These are phyloP conservation scores for Grammothele lineata DNA, from an alignment of 768 basidiomycete genomes.

Conservation along the genomic window DNA sequence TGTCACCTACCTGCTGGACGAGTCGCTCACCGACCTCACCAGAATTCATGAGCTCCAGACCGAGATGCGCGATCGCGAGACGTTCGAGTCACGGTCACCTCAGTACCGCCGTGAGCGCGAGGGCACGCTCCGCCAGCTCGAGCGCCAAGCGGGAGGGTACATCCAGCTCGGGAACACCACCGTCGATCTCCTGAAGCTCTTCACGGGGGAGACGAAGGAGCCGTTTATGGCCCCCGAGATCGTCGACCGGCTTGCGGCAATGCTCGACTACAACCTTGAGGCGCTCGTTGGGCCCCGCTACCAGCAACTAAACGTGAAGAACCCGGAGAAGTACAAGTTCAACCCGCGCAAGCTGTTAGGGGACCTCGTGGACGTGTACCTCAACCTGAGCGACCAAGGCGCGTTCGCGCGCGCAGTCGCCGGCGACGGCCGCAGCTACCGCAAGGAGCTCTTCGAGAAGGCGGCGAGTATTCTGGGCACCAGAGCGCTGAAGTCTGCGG, in stretches of 20 bases:
- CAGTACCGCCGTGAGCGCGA: slow-evolving; percentile 85
- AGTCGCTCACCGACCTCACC: slow-evolving; percentile 82
- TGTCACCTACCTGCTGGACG: slow-evolving; percentile 96
- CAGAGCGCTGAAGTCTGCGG: slow-evolving; percentile 65
- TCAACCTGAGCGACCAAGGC: slow-evolving; percentile 78
- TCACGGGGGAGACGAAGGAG: slow-evolving; percentile 85
- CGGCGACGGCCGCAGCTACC: slow-evolving; percentile 90
- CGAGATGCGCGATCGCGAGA: slow-evolving; percentile 73
- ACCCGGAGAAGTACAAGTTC: slow-evolving; percentile 88
- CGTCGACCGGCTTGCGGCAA: slow-evolving; percentile 90
- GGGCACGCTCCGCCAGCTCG: slow-evolving; percentile 69
- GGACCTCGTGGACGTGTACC: slow-evolving; percentile 86
- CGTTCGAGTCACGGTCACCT: slow-evolving; percentile 63
- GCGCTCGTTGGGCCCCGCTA: slow-evolving; percentile 87
- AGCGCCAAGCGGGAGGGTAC: slow-evolving; percentile 82
- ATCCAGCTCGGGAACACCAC: slow-evolving; percentile 84
- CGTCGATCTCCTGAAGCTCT: slow-evolving; percentile 85
- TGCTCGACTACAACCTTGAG: slow-evolving; percentile 92
- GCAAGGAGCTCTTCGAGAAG: slow-evolving; percentile 73
- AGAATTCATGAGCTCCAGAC: slow-evolving; percentile 85
- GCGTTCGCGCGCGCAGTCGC: slow-evolving; percentile 87
- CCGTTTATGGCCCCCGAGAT: slow-evolving; percentile 98
- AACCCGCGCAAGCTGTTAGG: slow-evolving; percentile 76
- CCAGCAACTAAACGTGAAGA: slow-evolving; percentile 78
- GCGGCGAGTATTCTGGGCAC: slow-evolving; percentile 65